A percentile compares a stretch with the other conserved stretches of the same genome.
phyloP scores from a whole-genome alignment of 176 grass and related monocot genomes.

The Oryza punctata region DNA sequence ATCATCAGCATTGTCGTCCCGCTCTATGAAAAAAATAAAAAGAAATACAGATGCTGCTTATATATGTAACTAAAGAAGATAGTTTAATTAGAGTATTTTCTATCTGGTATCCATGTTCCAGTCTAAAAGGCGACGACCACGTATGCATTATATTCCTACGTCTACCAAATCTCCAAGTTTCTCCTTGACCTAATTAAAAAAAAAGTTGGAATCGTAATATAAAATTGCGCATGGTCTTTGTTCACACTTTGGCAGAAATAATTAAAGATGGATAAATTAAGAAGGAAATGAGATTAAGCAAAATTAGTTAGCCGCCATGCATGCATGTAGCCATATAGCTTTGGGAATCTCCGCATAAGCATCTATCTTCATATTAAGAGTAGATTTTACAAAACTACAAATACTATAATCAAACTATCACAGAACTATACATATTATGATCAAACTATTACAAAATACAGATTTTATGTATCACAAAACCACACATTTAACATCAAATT shows the following conservation, averaged over 20 bases:
- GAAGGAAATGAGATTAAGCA: neutral
- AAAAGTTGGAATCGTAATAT: no score
- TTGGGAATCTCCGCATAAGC: neutral
- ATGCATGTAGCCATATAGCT: neutral
- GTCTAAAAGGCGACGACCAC: neutral
- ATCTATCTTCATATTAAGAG: neutral
- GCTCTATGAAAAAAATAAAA: neutral
- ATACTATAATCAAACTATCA: no score
- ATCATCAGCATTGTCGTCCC: neutral
- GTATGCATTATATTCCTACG: neutral
- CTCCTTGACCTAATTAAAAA: neutral
- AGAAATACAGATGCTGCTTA: neutral
- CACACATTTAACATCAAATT: no score
- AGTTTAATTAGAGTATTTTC: constrained; percentile 4
- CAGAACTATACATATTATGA: no score
- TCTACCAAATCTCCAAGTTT: neutral
- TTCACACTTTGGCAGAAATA: neutral
- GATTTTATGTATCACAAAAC: no score
- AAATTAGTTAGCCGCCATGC: neutral
- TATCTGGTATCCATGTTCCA: neutral
- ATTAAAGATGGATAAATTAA: neutral
- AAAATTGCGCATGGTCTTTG: neutral
- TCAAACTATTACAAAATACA: no score
- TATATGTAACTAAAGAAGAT: neutral
- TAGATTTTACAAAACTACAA: no score